Evolutionary conservation across 2,329 filamentous ascomycete genomes (phyloP).

Genomic region (Colletotrichum sansevieriae): DNA sequence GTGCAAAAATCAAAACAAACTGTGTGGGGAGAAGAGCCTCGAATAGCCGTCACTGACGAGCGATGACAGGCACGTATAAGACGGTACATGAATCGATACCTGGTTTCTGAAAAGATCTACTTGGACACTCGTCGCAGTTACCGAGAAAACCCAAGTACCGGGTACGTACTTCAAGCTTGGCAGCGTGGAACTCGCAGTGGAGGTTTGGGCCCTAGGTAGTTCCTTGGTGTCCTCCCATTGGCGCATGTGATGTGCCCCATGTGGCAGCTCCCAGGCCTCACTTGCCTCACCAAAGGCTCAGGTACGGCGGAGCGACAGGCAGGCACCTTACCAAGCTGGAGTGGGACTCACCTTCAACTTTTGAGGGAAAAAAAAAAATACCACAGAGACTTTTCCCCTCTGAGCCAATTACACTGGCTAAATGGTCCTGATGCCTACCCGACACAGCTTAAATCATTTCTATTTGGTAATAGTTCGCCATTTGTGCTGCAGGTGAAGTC

Average conservation of each 20-base stretch:
- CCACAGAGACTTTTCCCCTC: not conserved
- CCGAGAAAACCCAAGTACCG: not conserved
- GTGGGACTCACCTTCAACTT: not conserved
- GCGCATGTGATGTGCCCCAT: conserved; percentile 42
- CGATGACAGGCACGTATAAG: conserved; percentile 10
- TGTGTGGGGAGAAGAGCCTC: conserved; percentile 40
- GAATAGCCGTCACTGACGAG: conserved; percentile 36
- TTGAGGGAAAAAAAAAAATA: not conserved
- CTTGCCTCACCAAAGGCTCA: conserved; percentile 35
- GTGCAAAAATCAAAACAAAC: not conserved
- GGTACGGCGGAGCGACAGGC: conserved; percentile 31
- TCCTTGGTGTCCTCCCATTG: conserved; percentile 42
- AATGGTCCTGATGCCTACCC: conserved; percentile 19
- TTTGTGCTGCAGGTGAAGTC: conserved; percentile 41
- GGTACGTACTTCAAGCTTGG: conserved; percentile 11
- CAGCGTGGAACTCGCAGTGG: conserved; percentile 28
- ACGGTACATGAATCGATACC: too few species aligned
- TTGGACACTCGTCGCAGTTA: not conserved
- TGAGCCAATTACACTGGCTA: conserved; percentile 30
- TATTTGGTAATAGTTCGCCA: conserved; percentile 41
- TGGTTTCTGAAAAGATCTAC: not conserved
- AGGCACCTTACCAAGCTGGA: conserved; percentile 20
- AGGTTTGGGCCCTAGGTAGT: conserved; percentile 32
- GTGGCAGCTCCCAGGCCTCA: conserved; percentile 41
- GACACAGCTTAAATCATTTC: conserved; percentile 30